Conservation (phyloP, 2,329 filamentous ascomycete species). For the Penicillium sp. region DNA sequence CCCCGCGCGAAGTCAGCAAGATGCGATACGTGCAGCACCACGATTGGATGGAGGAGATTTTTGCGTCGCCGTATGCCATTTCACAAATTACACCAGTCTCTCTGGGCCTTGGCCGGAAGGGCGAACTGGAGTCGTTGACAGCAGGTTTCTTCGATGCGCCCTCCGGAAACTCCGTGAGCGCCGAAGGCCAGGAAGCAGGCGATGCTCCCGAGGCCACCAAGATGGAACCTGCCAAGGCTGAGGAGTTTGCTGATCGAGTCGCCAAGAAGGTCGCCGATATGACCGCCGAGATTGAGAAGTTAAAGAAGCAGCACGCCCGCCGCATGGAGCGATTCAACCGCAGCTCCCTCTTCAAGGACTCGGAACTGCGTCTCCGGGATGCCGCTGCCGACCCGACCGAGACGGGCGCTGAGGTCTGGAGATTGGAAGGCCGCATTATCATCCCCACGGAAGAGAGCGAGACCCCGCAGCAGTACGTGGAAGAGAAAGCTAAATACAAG, state of each 20-base stretch:
- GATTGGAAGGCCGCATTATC: constrained; percentile 56
- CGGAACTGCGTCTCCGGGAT: constrained; percentile 72
- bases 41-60: constrained; percentile 98
- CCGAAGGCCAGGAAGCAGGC: constrained; percentile 30
- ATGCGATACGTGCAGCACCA: constrained; percentile 91
- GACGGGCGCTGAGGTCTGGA: constrained; percentile 60
- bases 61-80: constrained; percentile 84
- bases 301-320: constrained; percentile 76
- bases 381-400: constrained; percentile 58
- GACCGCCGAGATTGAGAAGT: constrained; percentile 76
- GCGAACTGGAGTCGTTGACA: constrained; percentile 77
- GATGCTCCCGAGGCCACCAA: constrained; percentile 52
- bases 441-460: constrained; percentile 34
- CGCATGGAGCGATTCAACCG: constrained; percentile 72
- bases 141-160: constrained; percentile 76
- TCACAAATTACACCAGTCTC: constrained; percentile 83
- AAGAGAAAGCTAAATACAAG: constrained; percentile 44
- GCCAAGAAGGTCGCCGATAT: constrained; percentile 69
- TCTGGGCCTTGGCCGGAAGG: constrained; percentile 79
- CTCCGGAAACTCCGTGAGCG: constrained; percentile 25
- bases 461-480: constrained; percentile 36
- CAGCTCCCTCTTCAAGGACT: constrained; percentile 66
- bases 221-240: constrained; percentile 72
- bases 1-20: constrained; percentile 83
- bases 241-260: constrained; percentile 79